Evolutionary conservation across 176 grass and related monocot species (phyloP), one percentile per base, ranked within the genome.

Genomic region (Carex cristatella): DNA sequence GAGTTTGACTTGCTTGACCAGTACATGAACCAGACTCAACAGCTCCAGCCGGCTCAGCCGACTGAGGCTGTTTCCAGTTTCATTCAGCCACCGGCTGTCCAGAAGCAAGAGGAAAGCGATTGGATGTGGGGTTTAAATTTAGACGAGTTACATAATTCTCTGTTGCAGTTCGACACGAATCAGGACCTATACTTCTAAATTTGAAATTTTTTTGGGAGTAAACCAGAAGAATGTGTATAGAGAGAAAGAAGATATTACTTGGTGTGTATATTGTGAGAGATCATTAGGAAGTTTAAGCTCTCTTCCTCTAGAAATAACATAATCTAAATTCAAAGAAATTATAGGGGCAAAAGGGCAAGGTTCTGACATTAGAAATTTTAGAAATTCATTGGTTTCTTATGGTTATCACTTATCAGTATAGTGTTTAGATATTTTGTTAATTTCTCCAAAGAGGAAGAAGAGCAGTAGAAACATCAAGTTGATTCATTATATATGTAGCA

Each of bases 71-170:
- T 40, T 66, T 75, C 60, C n/a, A 55, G 62, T 27, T 71, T 8
- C 37, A 14, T 10, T 51, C 81, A 19, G 14, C 53, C 14, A 0
- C 8, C 44, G 4, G 37, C 13, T 11, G 68, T 10, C 15, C 18
- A 65, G 11, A 74, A 82, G 8, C 32, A 84, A 46, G 87, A 88
- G 46, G 87, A 89, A 1, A 58, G 51, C 48, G 83, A 85, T 56
- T 89, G 87, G 87, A 85, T 85, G 42, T 63, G 57, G 54, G 87
- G 84, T 53, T 46, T 89, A 65, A 86, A 86, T 63, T 80, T 89
- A 38, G 87, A 89, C 0, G 87, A 89, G 33, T 48, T 89, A 14
- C 77, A 89, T 54, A 72, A 38, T 33, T 64, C 83, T 30, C 46
- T 59, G 40, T 53, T 74, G 23, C 28, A 68, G 48, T 88, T 88